Conservation (phyloP, 208 protist species). For the Acanthamoeba triangularis region DNA sequence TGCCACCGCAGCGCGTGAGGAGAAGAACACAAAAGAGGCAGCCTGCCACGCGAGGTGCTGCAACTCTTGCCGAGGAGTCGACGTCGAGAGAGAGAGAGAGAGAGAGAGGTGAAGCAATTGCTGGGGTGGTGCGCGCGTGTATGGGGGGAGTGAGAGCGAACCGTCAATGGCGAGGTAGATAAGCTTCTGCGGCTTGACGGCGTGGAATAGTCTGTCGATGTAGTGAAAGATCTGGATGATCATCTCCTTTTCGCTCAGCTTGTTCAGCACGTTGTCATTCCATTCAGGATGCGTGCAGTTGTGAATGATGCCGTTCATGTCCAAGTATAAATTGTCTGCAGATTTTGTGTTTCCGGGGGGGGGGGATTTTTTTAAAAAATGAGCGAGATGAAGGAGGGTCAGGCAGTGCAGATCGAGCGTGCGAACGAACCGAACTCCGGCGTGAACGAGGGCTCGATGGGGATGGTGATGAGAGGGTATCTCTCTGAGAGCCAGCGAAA, state of each 20-base stretch:
- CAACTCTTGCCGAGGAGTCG: no score
- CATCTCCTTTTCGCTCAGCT: slow-evolving; percentile 97
- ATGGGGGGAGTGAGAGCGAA: slow-evolving; percentile 28
- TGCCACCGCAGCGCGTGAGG: neutral
- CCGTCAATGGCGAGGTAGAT: slow-evolving; percentile 99
- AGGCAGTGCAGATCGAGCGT: neutral
- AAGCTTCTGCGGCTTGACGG: slow-evolving; percentile 97
- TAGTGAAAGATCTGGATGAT: slow-evolving; percentile 97
- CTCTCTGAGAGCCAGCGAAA: slow-evolving; percentile 98
- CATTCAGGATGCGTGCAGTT: slow-evolving; percentile 97
- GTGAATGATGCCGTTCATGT: slow-evolving; percentile 99
- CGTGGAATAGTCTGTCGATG: slow-evolving; percentile 98
- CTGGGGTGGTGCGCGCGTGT: no score
- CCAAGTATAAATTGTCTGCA: slow-evolving; percentile 99
- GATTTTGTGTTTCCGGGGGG: neutral
- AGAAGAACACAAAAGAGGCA: neutral
- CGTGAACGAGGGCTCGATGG: slow-evolving; percentile 92
- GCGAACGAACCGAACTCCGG: slow-evolving; percentile 82
- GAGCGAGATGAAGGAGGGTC: neutral
- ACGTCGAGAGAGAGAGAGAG: neutral
- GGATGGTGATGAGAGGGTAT: slow-evolving; percentile 96
- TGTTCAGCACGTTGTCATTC: slow-evolving; percentile 68
- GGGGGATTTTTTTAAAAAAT: neutral
- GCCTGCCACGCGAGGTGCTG: neutral
- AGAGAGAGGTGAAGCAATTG: slow-evolving; percentile 4